A percentile compares a stretch with the other conserved stretches of the same genome.
These are phyloP conservation scores for Plasmodium reichenowi DNA, from an alignment of 169 alveolate genomes.

Conservation along the genomic window DNA sequence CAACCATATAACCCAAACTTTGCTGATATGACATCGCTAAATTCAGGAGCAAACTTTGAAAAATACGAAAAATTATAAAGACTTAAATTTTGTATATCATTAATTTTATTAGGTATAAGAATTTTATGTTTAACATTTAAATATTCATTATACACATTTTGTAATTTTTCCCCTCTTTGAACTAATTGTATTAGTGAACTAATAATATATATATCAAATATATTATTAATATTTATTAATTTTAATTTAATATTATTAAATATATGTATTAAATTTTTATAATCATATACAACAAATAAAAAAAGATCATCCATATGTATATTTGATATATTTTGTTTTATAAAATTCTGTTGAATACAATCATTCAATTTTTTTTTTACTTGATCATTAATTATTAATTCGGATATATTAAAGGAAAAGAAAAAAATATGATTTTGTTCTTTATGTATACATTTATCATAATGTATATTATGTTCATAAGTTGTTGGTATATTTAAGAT, in stretches of 20 bases:
- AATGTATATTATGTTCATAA: too few relatives aligned
- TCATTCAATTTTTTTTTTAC: slow-evolving; percentile 10
- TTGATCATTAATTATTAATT: slow-evolving; percentile 17
- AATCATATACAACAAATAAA: slow-evolving; percentile 63
- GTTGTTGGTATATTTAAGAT: neutral
- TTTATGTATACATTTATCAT: too few relatives aligned
- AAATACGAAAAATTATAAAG: neutral
- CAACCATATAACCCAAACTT: slow-evolving; percentile 50
- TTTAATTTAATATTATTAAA: slow-evolving; percentile 35
- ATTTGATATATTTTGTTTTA: neutral
- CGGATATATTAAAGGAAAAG: slow-evolving; percentile 35
- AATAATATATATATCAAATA: slow-evolving; percentile 67
- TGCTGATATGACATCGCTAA: slow-evolving; percentile 66
- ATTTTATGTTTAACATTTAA: neutral
- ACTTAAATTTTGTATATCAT: neutral
- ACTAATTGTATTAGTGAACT: slow-evolving; percentile 64
- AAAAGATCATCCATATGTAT: neutral
- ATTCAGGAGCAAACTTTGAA: slow-evolving; percentile 51
- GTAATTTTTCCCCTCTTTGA: slow-evolving; percentile 76
- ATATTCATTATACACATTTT: slow-evolving; percentile 45
- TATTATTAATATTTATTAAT: slow-evolving; percentile 20
- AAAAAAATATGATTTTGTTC: slow-evolving; percentile 3
- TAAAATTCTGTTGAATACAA: slow-evolving; percentile 9
- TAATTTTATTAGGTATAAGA: neutral
- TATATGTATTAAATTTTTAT: slow-evolving; percentile 51